Evolutionary conservation across 768 basidiomycete species (phyloP).

Genomic region (Auricularia sp.): DNA sequence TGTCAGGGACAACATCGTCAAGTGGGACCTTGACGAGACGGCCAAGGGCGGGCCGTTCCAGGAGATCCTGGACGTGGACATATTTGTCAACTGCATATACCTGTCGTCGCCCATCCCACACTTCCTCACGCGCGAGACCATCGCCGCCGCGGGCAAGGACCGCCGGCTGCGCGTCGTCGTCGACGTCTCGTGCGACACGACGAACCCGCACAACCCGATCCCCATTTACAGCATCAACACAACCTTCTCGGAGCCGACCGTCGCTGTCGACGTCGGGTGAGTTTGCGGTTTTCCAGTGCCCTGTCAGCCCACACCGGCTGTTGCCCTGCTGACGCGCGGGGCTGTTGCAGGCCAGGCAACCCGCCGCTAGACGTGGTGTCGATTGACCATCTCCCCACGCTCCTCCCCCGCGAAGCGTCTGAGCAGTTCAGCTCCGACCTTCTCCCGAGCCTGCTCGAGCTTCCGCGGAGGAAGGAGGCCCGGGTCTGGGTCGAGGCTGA

Average conservation of each 20-base stretch:
- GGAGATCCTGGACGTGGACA: constrained; percentile 92
- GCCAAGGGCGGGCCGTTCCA: constrained; percentile 92
- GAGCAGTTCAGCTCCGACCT: constrained; percentile 91
- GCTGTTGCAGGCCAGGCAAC: constrained; percentile 38
- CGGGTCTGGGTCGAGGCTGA: constrained; percentile 87
- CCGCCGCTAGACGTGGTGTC: constrained; percentile 78
- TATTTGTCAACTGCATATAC: constrained; percentile 99
- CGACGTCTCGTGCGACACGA: constrained; percentile 98
- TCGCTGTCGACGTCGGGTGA: constrained; percentile 72
- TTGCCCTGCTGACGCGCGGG: constrained; percentile 1
- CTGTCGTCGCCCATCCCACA: constrained; percentile 74
- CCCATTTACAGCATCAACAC: constrained; percentile 93
- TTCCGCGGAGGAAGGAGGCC: constrained; percentile 54
- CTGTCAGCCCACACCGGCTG: background rate
- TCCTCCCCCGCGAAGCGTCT: constrained; percentile 90
- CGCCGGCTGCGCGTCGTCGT: constrained; percentile 76
- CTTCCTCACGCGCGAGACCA: constrained; percentile 66
- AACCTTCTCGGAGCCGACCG: constrained; percentile 85
- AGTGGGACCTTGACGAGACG: constrained; percentile 98
- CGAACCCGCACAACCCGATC: constrained; percentile 96
- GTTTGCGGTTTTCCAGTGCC: constrained; percentile 18
- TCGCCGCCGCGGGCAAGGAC: constrained; percentile 55
- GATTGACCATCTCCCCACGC: constrained; percentile 93
- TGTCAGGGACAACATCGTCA: constrained; percentile 77
- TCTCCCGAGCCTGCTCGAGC: constrained; percentile 69